These are phyloP conservation scores for Symbiotaphrina buchneri DNA, from an alignment of 495 filamentous ascomycete species.

Conservation along the genomic window DNA sequence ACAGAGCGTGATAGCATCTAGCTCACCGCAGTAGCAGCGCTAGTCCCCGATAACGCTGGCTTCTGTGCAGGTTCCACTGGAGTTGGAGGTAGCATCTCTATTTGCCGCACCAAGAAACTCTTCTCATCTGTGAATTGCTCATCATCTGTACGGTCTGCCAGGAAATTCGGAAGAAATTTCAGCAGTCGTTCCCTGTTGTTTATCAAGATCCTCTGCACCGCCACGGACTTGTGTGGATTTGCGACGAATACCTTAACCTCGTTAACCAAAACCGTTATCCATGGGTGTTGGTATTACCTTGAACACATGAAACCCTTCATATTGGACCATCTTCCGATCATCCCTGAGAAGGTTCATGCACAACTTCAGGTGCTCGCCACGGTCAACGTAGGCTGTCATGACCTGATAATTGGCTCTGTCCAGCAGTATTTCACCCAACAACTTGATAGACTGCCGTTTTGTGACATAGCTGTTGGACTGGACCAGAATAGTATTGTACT, in stretches of 20 bases:
- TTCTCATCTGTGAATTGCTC: slow-evolving; percentile 98
- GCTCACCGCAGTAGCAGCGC: no score
- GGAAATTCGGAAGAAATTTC: slow-evolving; percentile 70
- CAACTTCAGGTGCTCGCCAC: slow-evolving; percentile 85
- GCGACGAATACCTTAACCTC: slow-evolving; percentile 68
- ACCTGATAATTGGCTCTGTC: slow-evolving; percentile 93
- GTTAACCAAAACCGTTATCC: not conserved
- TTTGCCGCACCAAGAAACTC: slow-evolving; percentile 87
- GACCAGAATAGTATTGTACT: slow-evolving; percentile 74
- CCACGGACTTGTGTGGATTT: slow-evolving; percentile 84
- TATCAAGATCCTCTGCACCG: slow-evolving; percentile 82
- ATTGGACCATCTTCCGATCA: slow-evolving; percentile 96
- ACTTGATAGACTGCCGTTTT: slow-evolving; percentile 92
- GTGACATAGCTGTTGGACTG: slow-evolving; percentile 93
- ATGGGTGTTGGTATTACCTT: slow-evolving; percentile 30
- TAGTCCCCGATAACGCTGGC: slow-evolving; percentile 8
- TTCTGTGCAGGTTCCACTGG: slow-evolving; percentile 29
- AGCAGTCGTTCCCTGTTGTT: slow-evolving; percentile 86
- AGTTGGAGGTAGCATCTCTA: slow-evolving; percentile 50
- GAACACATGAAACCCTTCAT: slow-evolving; percentile 98
- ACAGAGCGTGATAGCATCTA: no score
- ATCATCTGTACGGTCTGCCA: slow-evolving; percentile 90
- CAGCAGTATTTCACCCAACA: slow-evolving; percentile 83
- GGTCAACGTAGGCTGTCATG: slow-evolving; percentile 93
- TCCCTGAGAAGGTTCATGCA: slow-evolving; percentile 92